Percentiles rank a stretch among this genome's conserved stretches.
These are phyloP conservation scores for Cryptosporidium viatorum DNA, from an alignment of 169 alveolate genomes.

Conservation along the genomic window DNA sequence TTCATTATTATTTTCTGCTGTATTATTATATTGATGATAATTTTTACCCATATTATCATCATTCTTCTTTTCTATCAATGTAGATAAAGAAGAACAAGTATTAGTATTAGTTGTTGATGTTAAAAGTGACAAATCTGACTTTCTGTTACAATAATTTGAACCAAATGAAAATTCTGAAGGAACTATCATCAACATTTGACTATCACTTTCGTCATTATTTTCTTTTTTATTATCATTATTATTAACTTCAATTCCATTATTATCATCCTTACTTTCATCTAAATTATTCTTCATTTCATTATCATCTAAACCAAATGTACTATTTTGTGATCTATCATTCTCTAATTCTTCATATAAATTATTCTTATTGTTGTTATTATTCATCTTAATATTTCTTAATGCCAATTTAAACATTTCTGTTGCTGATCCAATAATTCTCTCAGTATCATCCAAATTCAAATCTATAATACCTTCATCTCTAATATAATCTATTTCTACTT, in stretches of 20 bases:
- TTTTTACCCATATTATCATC: background rate
- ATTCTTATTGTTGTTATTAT: background rate
- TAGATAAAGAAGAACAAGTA: background rate
- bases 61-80: background rate
- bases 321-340: background rate
- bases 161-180: slow-evolving; percentile 55
- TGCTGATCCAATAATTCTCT: slow-evolving; percentile 51
- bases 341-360: background rate
- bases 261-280: background rate
- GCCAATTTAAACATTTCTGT: slow-evolving; percentile 64
- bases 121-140: background rate
- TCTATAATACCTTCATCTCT: background rate
- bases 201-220: background rate
- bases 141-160: background rate
- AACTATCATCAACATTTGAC: background rate
- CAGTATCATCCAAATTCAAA: slow-evolving; percentile 21
- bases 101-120: no score
- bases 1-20: background rate
- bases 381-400: slow-evolving; percentile 17
- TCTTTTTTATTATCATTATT: background rate
- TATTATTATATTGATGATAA: slow-evolving; percentile 12
- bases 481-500: background rate
- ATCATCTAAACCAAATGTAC: background rate
- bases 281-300: background rate
- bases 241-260: background rate